A percentile compares a stretch with the other conserved stretches of the same genome.
Evolutionary conservation across 2,329 filamentous ascomycete genomes (phyloP).

Genomic region (Hyphodiscus sp.): DNA sequence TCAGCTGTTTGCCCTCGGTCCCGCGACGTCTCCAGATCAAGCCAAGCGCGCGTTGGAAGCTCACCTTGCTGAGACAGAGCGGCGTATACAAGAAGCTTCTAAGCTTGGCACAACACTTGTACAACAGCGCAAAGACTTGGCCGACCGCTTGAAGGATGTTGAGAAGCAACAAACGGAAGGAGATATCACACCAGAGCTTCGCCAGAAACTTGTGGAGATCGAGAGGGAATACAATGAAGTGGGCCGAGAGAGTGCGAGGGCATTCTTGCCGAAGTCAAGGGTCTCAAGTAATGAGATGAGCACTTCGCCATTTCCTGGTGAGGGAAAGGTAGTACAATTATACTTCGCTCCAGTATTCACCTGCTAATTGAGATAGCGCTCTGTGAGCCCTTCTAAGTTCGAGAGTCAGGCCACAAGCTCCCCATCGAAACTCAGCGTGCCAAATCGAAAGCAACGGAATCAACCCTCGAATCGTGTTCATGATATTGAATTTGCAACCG

Average conservation of each 20-base stretch:
- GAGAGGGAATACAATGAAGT: conserved; percentile 96
- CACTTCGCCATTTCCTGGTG: conserved; percentile 38
- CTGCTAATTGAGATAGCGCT: conserved; percentile 44
- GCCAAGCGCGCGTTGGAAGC: conserved; percentile 85
- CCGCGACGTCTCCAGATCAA: conserved; percentile 73
- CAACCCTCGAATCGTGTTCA: conserved; percentile 83
- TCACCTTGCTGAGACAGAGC: conserved; percentile 87
- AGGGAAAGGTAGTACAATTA: conserved; percentile 36
- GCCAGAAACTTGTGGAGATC: conserved; percentile 74
- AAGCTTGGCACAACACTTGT: conserved; percentile 83
- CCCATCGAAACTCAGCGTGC: conserved; percentile 81
- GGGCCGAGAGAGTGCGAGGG: conserved; percentile 79
- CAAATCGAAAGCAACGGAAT: conserved; percentile 82
- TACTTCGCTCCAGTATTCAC: not conserved
- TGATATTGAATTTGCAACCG: conserved; percentile 96
- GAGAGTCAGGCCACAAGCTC: conserved; percentile 79
- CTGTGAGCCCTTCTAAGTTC: conserved; percentile 69
- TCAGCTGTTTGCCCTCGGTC: conserved; percentile 69
- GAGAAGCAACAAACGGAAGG: conserved; percentile 69
- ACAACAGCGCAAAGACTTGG: conserved; percentile 77
- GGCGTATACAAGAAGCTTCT: conserved; percentile 84
- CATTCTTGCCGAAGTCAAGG: conserved; percentile 79
- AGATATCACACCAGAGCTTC: conserved; percentile 76
- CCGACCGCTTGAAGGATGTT: conserved; percentile 76
- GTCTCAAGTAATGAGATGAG: conserved; percentile 61